Conservation (phyloP, 2,329 filamentous ascomycete genomes). For the Alternaria ventricosa region DNA sequence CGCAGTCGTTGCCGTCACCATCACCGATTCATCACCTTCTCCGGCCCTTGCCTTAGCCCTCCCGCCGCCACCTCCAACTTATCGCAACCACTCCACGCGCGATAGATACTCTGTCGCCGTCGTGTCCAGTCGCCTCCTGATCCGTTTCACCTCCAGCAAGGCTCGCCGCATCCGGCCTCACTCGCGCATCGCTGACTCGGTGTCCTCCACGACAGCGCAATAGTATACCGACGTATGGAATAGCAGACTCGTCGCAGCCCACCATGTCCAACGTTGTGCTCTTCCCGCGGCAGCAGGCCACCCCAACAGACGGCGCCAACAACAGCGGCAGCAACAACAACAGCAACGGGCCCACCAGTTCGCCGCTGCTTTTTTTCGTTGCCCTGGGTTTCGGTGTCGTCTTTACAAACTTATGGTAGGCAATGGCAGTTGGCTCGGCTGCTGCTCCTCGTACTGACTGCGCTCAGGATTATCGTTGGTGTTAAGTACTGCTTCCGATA, state of each 20-base stretch:
- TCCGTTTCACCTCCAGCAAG: slow-evolving; percentile 6
- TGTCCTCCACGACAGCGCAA: neutral
- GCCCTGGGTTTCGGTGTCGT: slow-evolving; percentile 96
- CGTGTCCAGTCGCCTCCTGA: neutral
- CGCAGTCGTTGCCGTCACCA: slow-evolving; percentile 38
- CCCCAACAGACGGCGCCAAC: slow-evolving; percentile 5
- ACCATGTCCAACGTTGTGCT: slow-evolving; percentile 12
- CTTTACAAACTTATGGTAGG: slow-evolving; percentile 95
- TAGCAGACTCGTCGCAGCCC: slow-evolving; percentile 2
- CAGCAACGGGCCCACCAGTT: slow-evolving; percentile 65
- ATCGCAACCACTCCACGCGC: neutral
- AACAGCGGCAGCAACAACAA: slow-evolving; percentile 41
- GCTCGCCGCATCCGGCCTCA: slow-evolving; percentile 13
- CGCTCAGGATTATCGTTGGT: slow-evolving; percentile 91
- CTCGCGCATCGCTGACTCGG: neutral
- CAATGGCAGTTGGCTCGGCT: neutral
- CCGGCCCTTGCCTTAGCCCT: neutral
- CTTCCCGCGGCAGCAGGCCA: neutral
- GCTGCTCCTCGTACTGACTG: slow-evolving; percentile 28
- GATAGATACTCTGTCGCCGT: neutral
- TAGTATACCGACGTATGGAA: slow-evolving; percentile 13
- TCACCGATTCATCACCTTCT: slow-evolving; percentile 3
- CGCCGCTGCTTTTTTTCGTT: slow-evolving; percentile 88
- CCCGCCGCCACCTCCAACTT: slow-evolving; percentile 1
- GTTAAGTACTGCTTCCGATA: slow-evolving; percentile 99